Conservation (phyloP, 1,284 basidiomycete species). For the Agroathelia rolfsii region DNA sequence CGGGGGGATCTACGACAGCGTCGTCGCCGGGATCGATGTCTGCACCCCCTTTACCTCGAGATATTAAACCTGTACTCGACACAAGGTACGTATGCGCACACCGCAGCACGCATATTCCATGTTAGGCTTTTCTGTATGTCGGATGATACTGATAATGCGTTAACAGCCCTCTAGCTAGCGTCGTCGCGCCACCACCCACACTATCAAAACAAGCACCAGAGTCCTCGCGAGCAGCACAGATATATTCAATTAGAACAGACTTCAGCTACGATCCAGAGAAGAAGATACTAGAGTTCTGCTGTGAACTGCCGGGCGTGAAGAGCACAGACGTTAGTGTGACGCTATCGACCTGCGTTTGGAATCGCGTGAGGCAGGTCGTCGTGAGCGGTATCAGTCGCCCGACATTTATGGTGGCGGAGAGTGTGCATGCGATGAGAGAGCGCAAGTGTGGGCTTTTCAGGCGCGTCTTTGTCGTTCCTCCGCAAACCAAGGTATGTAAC, state of each 20-base stretch:
- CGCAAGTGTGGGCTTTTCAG: constrained; percentile 42
- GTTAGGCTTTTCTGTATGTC: no score
- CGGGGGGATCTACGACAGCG: no score
- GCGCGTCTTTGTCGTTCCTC: constrained; percentile 47
- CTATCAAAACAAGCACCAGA: constrained; percentile 2
- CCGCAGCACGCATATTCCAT: no score
- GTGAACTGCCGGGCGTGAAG: constrained; percentile 57
- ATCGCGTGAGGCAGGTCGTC: constrained; percentile 43
- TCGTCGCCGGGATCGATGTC: no score
- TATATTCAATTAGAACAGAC: constrained; percentile 38
- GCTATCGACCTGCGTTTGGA: constrained; percentile 44
- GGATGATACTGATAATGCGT: no score
- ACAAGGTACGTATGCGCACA: no score
- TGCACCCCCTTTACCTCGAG: no score
- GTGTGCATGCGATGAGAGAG: constrained; percentile 31
- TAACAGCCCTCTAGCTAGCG: no score
- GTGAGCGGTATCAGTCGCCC: constrained; percentile 34
- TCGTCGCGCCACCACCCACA: constrained; percentile 2
- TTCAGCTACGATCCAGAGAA: constrained; percentile 38
- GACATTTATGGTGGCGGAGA: constrained; percentile 24
- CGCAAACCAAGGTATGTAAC: constrained; percentile 41
- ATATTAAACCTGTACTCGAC: no score
- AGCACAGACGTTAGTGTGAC: constrained; percentile 40
- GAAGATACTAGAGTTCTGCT: constrained; percentile 39
- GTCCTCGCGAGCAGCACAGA: constrained; percentile 1